Evolutionary conservation across 371 early-diverging fungal species (phyloP), one percentile per base, ranked within the genome.

Genomic region (Sporodiniella umbellata): DNA sequence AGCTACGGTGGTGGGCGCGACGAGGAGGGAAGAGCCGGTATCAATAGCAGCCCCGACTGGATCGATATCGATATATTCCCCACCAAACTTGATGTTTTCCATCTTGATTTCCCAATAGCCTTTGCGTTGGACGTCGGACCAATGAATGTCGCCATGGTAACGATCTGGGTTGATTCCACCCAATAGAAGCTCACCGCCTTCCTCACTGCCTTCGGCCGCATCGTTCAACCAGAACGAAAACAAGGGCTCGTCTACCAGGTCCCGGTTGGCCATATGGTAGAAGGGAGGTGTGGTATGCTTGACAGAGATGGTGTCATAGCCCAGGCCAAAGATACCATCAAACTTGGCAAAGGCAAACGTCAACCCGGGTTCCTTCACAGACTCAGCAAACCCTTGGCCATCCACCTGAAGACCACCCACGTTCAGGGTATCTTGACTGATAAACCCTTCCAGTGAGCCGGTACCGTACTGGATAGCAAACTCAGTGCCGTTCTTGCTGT

Each of bases 81-180:
- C 88, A 54, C 86, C 93, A 48, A 96, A 78, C 35, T 66, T 68
- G 54, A 92, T 79, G 53, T 81, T 69, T 53, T 86, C 78, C 23
- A 97, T 69, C 15, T 82, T 83, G 22, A 96, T 92, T 70, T 96
- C 95, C 97, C 97, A 97, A 78, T 97, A 96, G 0, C 87, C 95
- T 77, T 92, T 90, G 53, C 93, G 85, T 28, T 78, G 78, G 26
- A 97, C 87, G 17, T 87, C 79, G 30, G 90, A 84, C 84, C 87
- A 96, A 31, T 72, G 71, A 54, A 94, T 71, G 4, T 86, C 74
- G 24, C 93, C 95, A 4, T 60, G 73, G 65, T 71, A 92, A 54
- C 84, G 89, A 39, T 78, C 74, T 37, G 73, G 22, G 71, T 95
- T 82, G 30, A 85, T 58, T 26, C 87, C 95, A 46, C 95, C 95